Evolutionary conservation across 179 eudicot genomes (phyloP).

Genomic region (Drosera spatulata): DNA sequence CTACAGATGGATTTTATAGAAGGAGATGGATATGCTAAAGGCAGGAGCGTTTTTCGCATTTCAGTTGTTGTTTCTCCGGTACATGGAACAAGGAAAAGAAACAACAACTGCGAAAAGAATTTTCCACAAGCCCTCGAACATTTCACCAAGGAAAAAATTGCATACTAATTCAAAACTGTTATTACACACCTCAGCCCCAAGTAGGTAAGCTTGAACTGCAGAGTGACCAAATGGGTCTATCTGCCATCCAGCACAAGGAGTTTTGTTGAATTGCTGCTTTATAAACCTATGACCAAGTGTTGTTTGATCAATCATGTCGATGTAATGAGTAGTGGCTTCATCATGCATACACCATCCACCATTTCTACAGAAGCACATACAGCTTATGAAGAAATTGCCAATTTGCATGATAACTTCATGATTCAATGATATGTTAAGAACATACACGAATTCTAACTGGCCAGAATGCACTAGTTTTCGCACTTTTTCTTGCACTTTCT

Average conservation of each 20-base stretch:
- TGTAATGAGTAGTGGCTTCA: constrained; percentile 74
- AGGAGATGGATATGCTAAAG: neutral
- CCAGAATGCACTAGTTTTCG: constrained; percentile 56
- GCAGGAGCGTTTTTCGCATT: neutral
- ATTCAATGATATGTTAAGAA: neutral
- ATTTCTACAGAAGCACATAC: constrained; percentile 32
- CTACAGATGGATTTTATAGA: neutral
- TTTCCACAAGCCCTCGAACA: no score
- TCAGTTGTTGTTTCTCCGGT: neutral
- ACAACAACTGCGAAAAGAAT: no score
- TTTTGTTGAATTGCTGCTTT: constrained; percentile 49
- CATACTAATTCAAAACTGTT: neutral
- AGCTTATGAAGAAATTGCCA: neutral
- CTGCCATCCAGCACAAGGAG: constrained; percentile 98
- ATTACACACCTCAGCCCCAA: constrained; percentile 63
- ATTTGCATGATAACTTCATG: neutral
- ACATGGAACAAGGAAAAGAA: neutral
- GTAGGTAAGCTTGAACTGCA: constrained; percentile 84
- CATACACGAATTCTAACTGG: constrained; percentile 72
- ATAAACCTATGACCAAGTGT: constrained; percentile 67
- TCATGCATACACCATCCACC: constrained; percentile 99
- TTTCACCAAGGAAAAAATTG: neutral
- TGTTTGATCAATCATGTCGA: constrained; percentile 96
- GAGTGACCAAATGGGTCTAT: constrained; percentile 96
- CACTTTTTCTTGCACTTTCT: constrained; percentile 42